These are phyloP conservation scores for Wolfiporia cocos DNA, from an alignment of 1,284 basidiomycete genomes.

Conservation along the genomic window DNA sequence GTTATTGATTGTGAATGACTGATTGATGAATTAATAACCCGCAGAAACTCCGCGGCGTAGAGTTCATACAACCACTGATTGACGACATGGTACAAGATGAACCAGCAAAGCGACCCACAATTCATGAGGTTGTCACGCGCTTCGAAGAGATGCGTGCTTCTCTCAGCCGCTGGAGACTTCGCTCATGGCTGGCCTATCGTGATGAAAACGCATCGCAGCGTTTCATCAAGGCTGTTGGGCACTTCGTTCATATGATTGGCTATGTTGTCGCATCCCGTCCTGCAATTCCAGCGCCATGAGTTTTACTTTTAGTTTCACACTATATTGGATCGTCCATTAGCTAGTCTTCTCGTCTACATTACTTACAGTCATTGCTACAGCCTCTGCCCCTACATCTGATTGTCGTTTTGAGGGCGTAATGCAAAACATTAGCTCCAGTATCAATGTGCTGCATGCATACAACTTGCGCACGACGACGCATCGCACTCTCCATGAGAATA, in stretches of 20 bases:
- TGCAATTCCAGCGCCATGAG: not conserved
- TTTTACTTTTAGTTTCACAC: too few relatives aligned
- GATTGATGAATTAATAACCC: constrained; percentile 26
- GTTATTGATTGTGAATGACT: constrained; percentile 32
- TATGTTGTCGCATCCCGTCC: not conserved
- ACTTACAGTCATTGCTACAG: too few relatives aligned
- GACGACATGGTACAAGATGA: constrained; percentile 10
- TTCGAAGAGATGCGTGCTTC: constrained; percentile 1
- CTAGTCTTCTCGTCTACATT: too few relatives aligned
- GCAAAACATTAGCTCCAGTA: too few relatives aligned
- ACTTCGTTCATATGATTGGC: not conserved
- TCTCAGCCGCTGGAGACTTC: constrained; percentile 7
- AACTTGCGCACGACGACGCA: too few relatives aligned
- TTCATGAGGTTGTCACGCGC: constrained; percentile 9
- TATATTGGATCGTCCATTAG: too few relatives aligned
- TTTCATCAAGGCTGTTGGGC: not conserved
- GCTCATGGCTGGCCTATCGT: constrained; percentile 1
- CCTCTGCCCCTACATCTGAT: too few relatives aligned
- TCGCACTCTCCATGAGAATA: too few relatives aligned
- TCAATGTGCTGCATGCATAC: too few relatives aligned
- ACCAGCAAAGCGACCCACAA: constrained; percentile 9
- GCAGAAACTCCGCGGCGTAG: constrained; percentile 6
- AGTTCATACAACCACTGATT: constrained; percentile 13
- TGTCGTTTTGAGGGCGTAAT: too few relatives aligned
- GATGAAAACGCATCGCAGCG: not conserved